phyloP scores from a whole-genome alignment of 495 filamentous ascomycete species.

The Barbatosphaeria neglecta region DNA sequence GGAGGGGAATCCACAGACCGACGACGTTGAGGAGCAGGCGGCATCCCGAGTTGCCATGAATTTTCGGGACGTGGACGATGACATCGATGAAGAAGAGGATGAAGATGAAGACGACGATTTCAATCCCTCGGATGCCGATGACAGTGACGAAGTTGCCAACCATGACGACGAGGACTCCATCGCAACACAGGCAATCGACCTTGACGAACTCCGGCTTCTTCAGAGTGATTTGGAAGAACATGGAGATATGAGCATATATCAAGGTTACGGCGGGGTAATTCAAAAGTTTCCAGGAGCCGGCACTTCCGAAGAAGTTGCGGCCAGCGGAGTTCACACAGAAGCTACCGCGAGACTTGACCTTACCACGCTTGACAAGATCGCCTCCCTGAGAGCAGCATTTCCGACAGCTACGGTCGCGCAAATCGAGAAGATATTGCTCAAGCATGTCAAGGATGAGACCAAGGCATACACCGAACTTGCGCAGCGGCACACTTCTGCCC shows the following conservation, averaged over 20 bases:
- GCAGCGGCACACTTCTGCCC: slow-evolving; percentile 1
- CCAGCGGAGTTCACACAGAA: slow-evolving; percentile 6
- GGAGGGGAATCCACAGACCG: slow-evolving; percentile 9
- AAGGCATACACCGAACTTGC: slow-evolving; percentile 7
- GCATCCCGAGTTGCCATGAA: slow-evolving; percentile 3
- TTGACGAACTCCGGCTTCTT: slow-evolving; percentile 13
- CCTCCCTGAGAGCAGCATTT: slow-evolving; percentile 22
- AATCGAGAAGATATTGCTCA: slow-evolving; percentile 15
- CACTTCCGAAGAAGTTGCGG: slow-evolving; percentile 16
- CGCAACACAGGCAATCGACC: slow-evolving; percentile 3
- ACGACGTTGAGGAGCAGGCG: slow-evolving; percentile 6
- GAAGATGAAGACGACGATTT: slow-evolving; percentile 5
- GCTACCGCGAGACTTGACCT: slow-evolving; percentile 7
- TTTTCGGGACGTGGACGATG: slow-evolving; percentile 9
- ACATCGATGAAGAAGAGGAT: slow-evolving; percentile 9
- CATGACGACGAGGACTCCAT: slow-evolving; percentile 10
- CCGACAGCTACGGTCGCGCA: slow-evolving; percentile 13
- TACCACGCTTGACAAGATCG: slow-evolving; percentile 15
- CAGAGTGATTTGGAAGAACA: slow-evolving; percentile 5
- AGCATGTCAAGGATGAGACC: slow-evolving; percentile 3
- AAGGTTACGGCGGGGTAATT: too few relatives aligned
- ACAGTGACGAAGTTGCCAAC: too few relatives aligned
- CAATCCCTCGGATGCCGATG: slow-evolving; percentile 5
- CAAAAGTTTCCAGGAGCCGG: too few relatives aligned
- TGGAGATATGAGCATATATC: too few relatives aligned